Percentiles rank a stretch among this genome's conserved stretches.
Evolutionary conservation across 2,329 filamentous ascomycete species (phyloP).

Genomic region (Diaporthe amygdali): DNA sequence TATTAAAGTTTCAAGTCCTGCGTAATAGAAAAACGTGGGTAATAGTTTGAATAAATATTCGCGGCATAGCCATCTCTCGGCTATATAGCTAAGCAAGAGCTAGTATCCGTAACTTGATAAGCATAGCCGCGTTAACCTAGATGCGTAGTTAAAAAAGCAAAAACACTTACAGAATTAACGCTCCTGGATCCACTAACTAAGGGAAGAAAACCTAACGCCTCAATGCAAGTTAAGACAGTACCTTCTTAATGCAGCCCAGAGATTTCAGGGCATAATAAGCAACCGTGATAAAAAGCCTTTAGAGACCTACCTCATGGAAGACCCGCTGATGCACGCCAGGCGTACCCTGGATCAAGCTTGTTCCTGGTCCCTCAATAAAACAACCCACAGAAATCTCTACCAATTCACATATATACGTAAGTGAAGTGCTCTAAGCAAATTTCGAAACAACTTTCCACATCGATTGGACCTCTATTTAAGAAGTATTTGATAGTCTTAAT

Average conservation of each 20-base stretch:
- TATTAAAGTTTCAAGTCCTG: no score
- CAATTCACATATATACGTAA: conserved; percentile 27
- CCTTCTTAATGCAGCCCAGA: conserved; percentile 33
- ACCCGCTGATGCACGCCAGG: conserved; percentile 41
- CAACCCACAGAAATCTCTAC: conserved; percentile 39
- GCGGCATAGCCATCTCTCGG: no score
- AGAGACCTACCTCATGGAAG: conserved; percentile 30
- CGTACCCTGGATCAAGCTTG: conserved; percentile 48
- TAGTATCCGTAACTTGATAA: neutral
- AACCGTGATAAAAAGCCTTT: conserved; percentile 36
- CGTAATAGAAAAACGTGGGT: no score
- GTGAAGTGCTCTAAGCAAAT: no score
- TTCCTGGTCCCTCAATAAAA: conserved; percentile 43
- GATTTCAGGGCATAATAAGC: conserved; percentile 36
- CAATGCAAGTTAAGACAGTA: conserved; percentile 28
- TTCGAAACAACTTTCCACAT: no score
- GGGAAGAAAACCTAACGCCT: neutral
- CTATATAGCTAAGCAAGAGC: no score
- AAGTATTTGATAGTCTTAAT: no score
- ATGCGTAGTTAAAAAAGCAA: neutral
- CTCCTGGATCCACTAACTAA: neutral
- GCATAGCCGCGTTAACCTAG: neutral
- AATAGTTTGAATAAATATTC: no score
- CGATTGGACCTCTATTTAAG: no score
- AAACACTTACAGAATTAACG: neutral